These are phyloP conservation scores for Niebla homalea DNA, from an alignment of 495 filamentous ascomycete species.

Conservation along the genomic window DNA sequence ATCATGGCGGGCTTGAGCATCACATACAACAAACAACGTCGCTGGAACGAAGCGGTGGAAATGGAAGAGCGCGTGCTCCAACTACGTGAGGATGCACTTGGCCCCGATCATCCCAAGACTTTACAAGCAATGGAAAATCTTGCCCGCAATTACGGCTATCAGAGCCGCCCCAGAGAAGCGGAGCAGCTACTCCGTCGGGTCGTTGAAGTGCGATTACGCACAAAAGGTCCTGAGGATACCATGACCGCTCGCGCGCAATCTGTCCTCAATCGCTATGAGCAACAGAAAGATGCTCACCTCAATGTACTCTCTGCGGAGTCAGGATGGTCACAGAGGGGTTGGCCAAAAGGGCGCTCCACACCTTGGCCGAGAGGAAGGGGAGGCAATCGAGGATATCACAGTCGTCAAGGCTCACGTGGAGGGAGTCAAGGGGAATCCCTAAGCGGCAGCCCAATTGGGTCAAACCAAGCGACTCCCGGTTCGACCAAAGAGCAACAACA, in stretches of 20 bases:
- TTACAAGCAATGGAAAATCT: conserved; percentile 21
- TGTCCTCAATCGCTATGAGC: background rate
- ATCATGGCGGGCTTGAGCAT: conserved; percentile 18
- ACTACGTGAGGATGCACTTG: conserved; percentile 13
- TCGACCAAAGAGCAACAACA: background rate
- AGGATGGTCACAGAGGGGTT: background rate
- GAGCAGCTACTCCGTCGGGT: conserved; percentile 12
- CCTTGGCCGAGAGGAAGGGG: background rate
- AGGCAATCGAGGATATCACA: background rate
- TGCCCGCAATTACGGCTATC: conserved; percentile 16
- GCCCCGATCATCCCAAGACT: conserved; percentile 21
- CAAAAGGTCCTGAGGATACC: background rate
- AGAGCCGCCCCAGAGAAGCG: conserved; percentile 20
- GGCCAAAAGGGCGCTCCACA: background rate
- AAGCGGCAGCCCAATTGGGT: background rate
- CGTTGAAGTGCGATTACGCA: background rate
- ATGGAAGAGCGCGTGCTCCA: conserved; percentile 17
- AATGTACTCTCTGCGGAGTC: background rate
- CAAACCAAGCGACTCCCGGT: background rate
- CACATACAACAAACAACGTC: conserved; percentile 17
- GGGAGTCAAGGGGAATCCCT: background rate
- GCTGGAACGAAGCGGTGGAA: conserved; percentile 20
- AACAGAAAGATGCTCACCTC: background rate
- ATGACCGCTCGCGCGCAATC: background rate
- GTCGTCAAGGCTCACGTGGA: background rate